phyloP scores from a whole-genome alignment of 768 basidiomycete genomes.

The Serendipita sp. region DNA sequence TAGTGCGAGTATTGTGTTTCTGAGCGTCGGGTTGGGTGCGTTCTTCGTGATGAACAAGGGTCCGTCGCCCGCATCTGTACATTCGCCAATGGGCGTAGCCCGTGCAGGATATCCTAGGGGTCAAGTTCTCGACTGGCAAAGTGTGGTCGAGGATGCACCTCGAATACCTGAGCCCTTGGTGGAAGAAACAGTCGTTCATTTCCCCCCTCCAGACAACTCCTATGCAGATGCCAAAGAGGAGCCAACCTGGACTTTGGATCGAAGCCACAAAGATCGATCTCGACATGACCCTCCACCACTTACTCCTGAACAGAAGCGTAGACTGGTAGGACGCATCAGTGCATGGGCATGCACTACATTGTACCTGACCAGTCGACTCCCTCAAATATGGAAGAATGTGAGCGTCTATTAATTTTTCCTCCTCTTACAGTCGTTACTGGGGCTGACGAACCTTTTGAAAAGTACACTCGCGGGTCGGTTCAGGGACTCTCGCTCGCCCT shows the following conservation, averaged over 20 bases:
- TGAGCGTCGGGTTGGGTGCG: conserved; percentile 30
- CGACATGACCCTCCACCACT: not conserved
- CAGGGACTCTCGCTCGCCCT: conserved; percentile 87
- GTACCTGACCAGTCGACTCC: conserved; percentile 84
- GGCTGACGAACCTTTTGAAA: not conserved
- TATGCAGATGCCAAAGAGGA: not conserved
- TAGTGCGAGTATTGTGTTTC: conserved; percentile 65
- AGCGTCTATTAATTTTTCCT: conserved; percentile 20
- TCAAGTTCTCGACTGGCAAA: not conserved
- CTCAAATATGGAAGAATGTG: conserved; percentile 99
- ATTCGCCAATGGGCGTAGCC: not conserved
- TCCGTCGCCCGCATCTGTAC: not conserved
- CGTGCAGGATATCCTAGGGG: not conserved
- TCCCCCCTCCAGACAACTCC: not conserved
- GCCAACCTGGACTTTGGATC: not conserved
- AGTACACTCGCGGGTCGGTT: conserved; percentile 17
- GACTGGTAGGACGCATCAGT: conserved; percentile 71
- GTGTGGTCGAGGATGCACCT: not conserved
- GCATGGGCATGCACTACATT: conserved; percentile 90
- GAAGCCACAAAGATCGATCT: not conserved
- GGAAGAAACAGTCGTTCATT: not conserved
- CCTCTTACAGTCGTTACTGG: not conserved
- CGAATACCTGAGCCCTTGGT: not conserved
- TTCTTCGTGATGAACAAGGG: not conserved
- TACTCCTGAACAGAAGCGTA: conserved; percentile 16